These are phyloP conservation scores for Lactuca sativa DNA, from an alignment of 129 eudicot genomes.

Conservation along the genomic window DNA sequence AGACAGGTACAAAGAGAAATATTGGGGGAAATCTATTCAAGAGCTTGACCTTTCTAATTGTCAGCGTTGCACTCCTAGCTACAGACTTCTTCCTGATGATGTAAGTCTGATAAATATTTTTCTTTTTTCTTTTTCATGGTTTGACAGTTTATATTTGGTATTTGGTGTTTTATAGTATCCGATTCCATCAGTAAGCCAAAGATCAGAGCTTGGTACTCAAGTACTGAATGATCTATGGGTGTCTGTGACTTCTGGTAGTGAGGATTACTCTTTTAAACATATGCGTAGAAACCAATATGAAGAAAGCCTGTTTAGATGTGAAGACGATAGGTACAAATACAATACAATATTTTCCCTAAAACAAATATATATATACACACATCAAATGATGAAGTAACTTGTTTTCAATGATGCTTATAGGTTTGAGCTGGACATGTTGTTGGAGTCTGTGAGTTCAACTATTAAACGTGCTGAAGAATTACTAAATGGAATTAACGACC, in stretches of 20 bases:
- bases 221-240: slow-evolving; percentile 96
- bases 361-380: too few species aligned
- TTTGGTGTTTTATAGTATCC: slow-evolving; percentile 69
- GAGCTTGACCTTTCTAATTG: slow-evolving; percentile 95
- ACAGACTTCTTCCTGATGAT: slow-evolving; percentile 97
- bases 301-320: slow-evolving; percentile 97
- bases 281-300: slow-evolving; percentile 99
- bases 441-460: slow-evolving; percentile 93
- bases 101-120: slow-evolving; percentile 35
- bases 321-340: slow-evolving; percentile 84
- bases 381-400: slow-evolving; percentile 8
- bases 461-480: slow-evolving; percentile 84
- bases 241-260: slow-evolving; percentile 98
- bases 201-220: slow-evolving; percentile 90
- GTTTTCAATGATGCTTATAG: slow-evolving; percentile 38
- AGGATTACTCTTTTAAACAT: slow-evolving; percentile 97
- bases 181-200: slow-evolving; percentile 84
- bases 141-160: slow-evolving; percentile 10
- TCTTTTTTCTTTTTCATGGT: neutral
- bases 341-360: too few species aligned
- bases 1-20: slow-evolving; percentile 71
- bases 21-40: slow-evolving; percentile 93
- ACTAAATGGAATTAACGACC: slow-evolving; percentile 52
- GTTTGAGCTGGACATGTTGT: slow-evolving; percentile 93
- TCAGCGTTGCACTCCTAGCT: slow-evolving; percentile 94